Base-by-base conservation (phyloP, 1,284 basidiomycete species). In the Sporisorium sorghi region DNA sequence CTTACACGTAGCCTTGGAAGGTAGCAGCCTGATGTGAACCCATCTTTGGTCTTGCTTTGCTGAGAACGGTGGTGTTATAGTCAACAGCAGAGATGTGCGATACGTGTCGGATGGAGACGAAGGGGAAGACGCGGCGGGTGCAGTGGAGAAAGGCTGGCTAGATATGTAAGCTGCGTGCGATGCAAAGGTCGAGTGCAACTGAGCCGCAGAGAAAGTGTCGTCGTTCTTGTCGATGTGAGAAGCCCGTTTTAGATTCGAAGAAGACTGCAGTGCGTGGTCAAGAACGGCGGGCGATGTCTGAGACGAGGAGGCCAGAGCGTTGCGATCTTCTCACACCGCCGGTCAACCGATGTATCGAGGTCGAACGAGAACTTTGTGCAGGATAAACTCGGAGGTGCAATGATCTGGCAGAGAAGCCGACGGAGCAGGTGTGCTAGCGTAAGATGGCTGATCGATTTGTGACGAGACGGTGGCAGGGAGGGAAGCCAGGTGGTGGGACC, bases 331-430 rank as follows among this genome's bases (percentile, higher is more conserved):
- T 53, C 61, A 70, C 67, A 64, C 37, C 57, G 53, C 49, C 61
- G 60, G 67, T 55, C 57, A 60, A 64, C 60, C 61, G 57, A 57
- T 70, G 60, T 49, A 28, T 59, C 67, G 67, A 70, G 46, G 67
- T 70, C 60, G 67, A 64, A 44, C 49, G 57, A 53, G 24, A 70
- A 70, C 60, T 57, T 64, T 70, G 53, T 56, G 21, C 21, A 40
- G n/a, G 61, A 57, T 50, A 64, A 54, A 47, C 60, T 70, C 57
- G 67, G 35, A n/a, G 53, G 15, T 42, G 26, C 39, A 35, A 24
- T 43, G 42, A 15, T 17, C 30, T 55, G 17, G 40, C 32, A 30
- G 24, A 30, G 33, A 46, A 64, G 46, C 67, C 57, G 67, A 70
- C 60, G 67, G 67, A 69, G 26, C 28, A 26, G 11, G 24, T 15